Evolutionary conservation across 2,329 filamentous ascomycete genomes (phyloP).

Genomic region (Fusarium guadeloupense): DNA sequence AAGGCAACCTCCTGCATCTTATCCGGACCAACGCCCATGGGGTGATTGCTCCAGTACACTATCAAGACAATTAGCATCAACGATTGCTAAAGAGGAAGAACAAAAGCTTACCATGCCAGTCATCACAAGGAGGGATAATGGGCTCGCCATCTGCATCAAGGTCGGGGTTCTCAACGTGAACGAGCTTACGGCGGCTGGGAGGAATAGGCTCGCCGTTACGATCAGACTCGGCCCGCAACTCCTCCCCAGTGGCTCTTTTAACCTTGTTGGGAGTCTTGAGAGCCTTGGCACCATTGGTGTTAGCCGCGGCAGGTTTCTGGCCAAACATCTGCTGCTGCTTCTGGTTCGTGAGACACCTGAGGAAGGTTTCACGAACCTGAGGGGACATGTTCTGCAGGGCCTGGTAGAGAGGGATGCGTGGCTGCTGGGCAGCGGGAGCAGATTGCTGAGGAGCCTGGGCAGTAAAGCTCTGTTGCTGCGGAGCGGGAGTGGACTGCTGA

Average conservation of each 20-base stretch:
- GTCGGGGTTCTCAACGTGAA: background rate
- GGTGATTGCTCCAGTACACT: constrained; percentile 7
- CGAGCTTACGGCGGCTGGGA: constrained; percentile 5
- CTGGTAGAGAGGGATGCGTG: background rate
- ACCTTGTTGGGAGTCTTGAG: too few species aligned
- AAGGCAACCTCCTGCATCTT: background rate
- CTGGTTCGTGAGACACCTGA: background rate
- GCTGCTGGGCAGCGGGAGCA: background rate
- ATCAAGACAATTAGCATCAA: background rate
- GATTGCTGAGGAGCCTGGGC: too few species aligned
- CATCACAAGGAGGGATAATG: background rate
- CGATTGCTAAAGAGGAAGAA: background rate
- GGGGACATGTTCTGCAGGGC: background rate
- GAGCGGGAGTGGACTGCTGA: background rate
- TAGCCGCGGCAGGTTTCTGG: background rate
- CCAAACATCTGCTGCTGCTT: background rate
- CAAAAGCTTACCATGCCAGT: background rate
- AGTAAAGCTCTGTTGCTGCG: background rate
- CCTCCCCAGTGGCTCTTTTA: too few species aligned
- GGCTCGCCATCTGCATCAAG: background rate
- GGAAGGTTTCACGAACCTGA: background rate
- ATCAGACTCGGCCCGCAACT: too few species aligned
- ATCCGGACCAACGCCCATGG: background rate
- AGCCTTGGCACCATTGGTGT: background rate
- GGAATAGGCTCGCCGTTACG: too few species aligned